Conservation (phyloP, 768 basidiomycete species). For the Collybiopsis luxurians region DNA sequence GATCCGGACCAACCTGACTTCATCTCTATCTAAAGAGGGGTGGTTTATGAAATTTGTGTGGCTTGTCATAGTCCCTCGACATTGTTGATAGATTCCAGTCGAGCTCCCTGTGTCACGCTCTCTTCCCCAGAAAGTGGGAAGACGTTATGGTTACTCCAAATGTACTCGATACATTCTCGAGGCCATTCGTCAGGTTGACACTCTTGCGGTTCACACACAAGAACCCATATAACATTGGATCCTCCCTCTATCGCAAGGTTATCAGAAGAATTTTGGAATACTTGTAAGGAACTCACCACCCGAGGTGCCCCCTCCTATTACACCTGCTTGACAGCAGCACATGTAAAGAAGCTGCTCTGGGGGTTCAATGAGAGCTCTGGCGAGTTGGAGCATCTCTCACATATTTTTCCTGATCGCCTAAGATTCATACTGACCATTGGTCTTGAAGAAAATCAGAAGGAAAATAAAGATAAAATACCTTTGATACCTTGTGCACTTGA, state of each 20-base stretch:
- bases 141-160: slow-evolving; percentile 69
- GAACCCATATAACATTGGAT: slow-evolving; percentile 94
- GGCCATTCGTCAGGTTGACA: slow-evolving; percentile 47
- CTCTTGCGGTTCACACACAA: slow-evolving; percentile 64
- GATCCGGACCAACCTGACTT: no score
- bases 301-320: slow-evolving; percentile 93
- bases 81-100: slow-evolving; percentile 56
- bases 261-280: background rate
- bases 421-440: background rate
- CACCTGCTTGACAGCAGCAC: slow-evolving; percentile 75
- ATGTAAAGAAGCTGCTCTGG: slow-evolving; percentile 75
- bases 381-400: slow-evolving; percentile 76
- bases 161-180: slow-evolving; percentile 56
- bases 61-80: slow-evolving; percentile 53
- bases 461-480: slow-evolving; percentile 39
- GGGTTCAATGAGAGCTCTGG: slow-evolving; percentile 89
- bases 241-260: slow-evolving; percentile 72
- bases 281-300: slow-evolving; percentile 73
- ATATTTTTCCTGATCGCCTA: slow-evolving; percentile 78
- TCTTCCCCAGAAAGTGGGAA: slow-evolving; percentile 72
- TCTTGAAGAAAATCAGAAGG: background rate
- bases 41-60: background rate
- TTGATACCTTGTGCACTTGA: slow-evolving; percentile 51
- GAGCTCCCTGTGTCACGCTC: slow-evolving; percentile 63
- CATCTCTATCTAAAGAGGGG: no score